These are phyloP conservation scores for Lasiosphaeria ovina DNA, from an alignment of 495 filamentous ascomycete species.

Conservation along the genomic window DNA sequence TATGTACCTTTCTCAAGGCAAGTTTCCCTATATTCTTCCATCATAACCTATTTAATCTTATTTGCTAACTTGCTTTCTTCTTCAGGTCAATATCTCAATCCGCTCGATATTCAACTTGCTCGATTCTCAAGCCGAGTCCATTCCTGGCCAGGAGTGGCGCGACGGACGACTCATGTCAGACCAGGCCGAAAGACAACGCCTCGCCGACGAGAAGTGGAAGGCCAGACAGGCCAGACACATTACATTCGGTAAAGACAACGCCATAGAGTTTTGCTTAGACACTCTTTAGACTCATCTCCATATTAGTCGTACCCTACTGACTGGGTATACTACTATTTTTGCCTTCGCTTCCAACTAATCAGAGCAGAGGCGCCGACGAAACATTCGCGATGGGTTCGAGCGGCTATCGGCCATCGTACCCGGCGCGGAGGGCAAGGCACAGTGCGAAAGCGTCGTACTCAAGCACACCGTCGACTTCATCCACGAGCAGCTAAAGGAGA, in stretches of 20 bases:
- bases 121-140: too few relatives aligned
- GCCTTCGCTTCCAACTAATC: not conserved
- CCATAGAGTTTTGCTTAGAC: too few relatives aligned
- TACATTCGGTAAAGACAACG: conserved; percentile 51
- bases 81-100: too few relatives aligned
- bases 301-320: too few relatives aligned
- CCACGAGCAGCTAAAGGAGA: conserved; percentile 59
- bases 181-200: conserved; percentile 54
- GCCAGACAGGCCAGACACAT: conserved; percentile 92
- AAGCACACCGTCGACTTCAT: conserved; percentile 74
- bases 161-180: not conserved
- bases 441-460: conserved; percentile 82
- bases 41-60: too few relatives aligned
- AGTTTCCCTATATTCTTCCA: too few relatives aligned
- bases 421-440: conserved; percentile 75
- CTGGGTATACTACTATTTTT: too few relatives aligned
- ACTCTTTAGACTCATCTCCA: not conserved
- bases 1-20: too few relatives aligned
- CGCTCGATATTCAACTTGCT: too few relatives aligned
- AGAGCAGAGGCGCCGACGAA: conserved; percentile 86
- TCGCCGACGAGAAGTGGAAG: conserved; percentile 86
- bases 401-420: conserved; percentile 81
- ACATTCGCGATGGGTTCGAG: conserved; percentile 86
- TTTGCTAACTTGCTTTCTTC: too few relatives aligned
- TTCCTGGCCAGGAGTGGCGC: not conserved